phyloP scores from a whole-genome alignment of 2,329 filamentous ascomycete species.

The Sporothrix inflata region DNA sequence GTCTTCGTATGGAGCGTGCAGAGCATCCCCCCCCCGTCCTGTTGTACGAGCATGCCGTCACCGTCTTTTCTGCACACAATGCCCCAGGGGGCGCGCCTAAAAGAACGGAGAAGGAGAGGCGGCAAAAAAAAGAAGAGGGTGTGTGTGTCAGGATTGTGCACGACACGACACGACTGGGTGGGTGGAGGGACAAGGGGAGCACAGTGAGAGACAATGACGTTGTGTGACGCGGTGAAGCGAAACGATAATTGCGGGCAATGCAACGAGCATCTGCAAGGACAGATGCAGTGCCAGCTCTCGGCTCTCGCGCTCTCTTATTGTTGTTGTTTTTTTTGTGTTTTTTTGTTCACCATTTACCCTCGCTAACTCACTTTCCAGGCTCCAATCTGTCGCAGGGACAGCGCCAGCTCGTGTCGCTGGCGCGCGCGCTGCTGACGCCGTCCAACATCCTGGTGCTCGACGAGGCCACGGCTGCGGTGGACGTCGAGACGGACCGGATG shows the following conservation, averaged over 20 bases:
- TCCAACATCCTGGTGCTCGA: slow-evolving; percentile 97
- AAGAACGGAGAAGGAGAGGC: slow-evolving; percentile 5
- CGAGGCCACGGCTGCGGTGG: slow-evolving; percentile 83
- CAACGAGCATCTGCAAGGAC: slow-evolving; percentile 11
- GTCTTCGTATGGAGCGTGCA: neutral
- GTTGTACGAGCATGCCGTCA: slow-evolving; percentile 28
- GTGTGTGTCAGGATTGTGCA: slow-evolving; percentile 15
- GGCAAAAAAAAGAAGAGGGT: neutral
- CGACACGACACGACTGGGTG: neutral
- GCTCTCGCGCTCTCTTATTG: neutral
- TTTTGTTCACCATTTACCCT: neutral
- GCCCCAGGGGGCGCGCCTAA: neutral
- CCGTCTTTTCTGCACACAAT: slow-evolving; percentile 23
- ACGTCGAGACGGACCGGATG: slow-evolving; percentile 69
- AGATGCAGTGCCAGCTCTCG: neutral
- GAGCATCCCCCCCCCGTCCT: neutral
- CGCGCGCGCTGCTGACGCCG: slow-evolving; percentile 89
- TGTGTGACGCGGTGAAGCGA: slow-evolving; percentile 1
- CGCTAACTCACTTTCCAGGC: slow-evolving; percentile 53
- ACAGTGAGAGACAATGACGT: neutral
- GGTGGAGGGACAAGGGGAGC: neutral
- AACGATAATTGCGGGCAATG: slow-evolving; percentile 1
- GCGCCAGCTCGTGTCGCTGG: slow-evolving; percentile 89
- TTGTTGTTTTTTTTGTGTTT: neutral
- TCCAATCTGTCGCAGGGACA: slow-evolving; percentile 96